Percentiles rank a stretch among this genome's conserved stretches.
Conservation (phyloP, 768 basidiomycete genomes). For the Serendipita indica region DNA sequence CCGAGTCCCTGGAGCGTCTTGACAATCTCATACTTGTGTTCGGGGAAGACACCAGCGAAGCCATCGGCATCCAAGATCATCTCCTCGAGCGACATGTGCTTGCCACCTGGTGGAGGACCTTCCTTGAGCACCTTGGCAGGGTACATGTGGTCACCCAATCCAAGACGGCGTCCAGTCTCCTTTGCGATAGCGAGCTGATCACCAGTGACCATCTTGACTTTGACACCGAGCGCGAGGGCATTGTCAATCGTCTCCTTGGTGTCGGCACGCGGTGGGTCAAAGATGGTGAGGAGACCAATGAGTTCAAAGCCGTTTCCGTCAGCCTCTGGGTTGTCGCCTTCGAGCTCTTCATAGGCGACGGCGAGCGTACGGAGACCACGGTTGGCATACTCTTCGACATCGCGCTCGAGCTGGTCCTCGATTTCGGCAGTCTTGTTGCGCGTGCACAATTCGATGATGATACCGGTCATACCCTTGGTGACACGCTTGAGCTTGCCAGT, state of each 20-base stretch:
- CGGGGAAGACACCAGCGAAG: constrained; percentile 98
- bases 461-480: constrained; percentile 99
- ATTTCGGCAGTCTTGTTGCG: constrained; percentile 92
- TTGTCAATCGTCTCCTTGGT: constrained; percentile 99
- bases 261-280: constrained; percentile 93
- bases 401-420: constrained; percentile 81
- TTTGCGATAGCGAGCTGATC: constrained; percentile 99
- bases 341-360: constrained; percentile 86
- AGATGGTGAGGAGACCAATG: constrained; percentile 92
- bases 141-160: constrained; percentile 99
- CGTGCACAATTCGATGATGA: constrained; percentile 92
- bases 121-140: constrained; percentile 98
- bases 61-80: constrained; percentile 99
- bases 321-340: constrained; percentile 63
- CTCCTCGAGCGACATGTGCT: constrained; percentile 74
- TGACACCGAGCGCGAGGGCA: constrained; percentile 86
- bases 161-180: constrained; percentile 96
- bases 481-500: constrained; percentile 96
- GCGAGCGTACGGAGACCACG: constrained; percentile 98
- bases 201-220: constrained; percentile 99
- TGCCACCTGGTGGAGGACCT: constrained; percentile 75
- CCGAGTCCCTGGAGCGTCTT: constrained; percentile 94
- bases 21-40: constrained; percentile 99
- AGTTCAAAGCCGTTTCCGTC: constrained; percentile 97
- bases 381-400: constrained; percentile 89